A percentile compares a stretch with the other conserved stretches of the same genome.
Evolutionary conservation across 2,329 filamentous ascomycete species (phyloP).

Genomic region (Aspergillus amoenus): DNA sequence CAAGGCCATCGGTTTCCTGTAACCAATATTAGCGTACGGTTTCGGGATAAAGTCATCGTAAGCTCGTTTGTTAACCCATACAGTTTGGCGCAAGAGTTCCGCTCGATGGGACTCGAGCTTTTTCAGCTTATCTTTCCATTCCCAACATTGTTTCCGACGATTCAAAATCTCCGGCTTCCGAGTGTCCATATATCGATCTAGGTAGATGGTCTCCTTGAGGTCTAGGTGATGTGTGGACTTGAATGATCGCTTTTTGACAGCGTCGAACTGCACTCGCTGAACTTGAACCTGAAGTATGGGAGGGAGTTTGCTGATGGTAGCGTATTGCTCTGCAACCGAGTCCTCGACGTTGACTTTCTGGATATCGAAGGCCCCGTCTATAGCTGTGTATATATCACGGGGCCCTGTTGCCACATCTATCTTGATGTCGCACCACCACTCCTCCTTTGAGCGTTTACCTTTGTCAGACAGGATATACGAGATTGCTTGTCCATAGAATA

Average conservation of each 20-base stretch:
- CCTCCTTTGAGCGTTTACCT: slow-evolving; percentile 51
- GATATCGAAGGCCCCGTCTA: slow-evolving; percentile 82
- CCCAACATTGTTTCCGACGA: slow-evolving; percentile 71
- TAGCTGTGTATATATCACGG: slow-evolving; percentile 74
- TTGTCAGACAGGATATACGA: slow-evolving; percentile 48
- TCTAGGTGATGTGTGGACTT: slow-evolving; percentile 78
- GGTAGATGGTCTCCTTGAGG: slow-evolving; percentile 77
- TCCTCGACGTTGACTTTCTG: slow-evolving; percentile 69
- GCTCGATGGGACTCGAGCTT: slow-evolving; percentile 51
- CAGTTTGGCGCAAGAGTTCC: slow-evolving; percentile 41
- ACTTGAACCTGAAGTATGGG: slow-evolving; percentile 88
- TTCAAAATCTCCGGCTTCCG: slow-evolving; percentile 61
- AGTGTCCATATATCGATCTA: slow-evolving; percentile 80
- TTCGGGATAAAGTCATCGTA: neutral
- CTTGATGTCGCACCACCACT: slow-evolving; percentile 63
- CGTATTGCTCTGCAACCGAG: slow-evolving; percentile 61
- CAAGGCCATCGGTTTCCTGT: slow-evolving; percentile 26
- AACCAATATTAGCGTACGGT: slow-evolving; percentile 4
- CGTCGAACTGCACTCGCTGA: slow-evolving; percentile 74
- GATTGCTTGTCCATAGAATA: slow-evolving; percentile 52
- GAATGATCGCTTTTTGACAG: slow-evolving; percentile 56
- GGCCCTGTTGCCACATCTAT: slow-evolving; percentile 59
- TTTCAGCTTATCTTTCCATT: slow-evolving; percentile 64
- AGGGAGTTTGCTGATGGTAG: slow-evolving; percentile 72
- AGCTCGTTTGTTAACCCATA: slow-evolving; percentile 14